phyloP scores from a whole-genome alignment of 2,329 filamentous ascomycete species.

The Colletotrichum lupini region DNA sequence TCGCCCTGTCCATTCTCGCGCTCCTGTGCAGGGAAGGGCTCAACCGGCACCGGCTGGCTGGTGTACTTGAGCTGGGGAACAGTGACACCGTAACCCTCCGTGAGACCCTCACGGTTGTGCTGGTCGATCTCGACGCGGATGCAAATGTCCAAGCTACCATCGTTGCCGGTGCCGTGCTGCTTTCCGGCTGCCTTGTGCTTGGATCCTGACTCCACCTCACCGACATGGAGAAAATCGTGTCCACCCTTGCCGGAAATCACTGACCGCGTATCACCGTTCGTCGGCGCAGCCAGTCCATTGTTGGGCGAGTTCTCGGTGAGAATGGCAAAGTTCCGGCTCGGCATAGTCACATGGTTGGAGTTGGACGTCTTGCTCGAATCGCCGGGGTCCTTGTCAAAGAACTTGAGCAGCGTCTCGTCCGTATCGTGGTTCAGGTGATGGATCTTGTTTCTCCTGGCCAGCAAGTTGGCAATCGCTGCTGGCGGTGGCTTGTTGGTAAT shows the following conservation, averaged over 20 bases:
- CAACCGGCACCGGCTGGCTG: conserved; percentile 39
- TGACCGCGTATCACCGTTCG: conserved; percentile 38
- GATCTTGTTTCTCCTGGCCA: conserved; percentile 89
- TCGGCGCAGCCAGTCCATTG: conserved; percentile 44
- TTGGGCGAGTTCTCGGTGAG: conserved; percentile 87
- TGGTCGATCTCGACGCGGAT: conserved; percentile 91
- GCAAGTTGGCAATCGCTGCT: conserved; percentile 85
- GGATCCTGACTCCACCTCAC: conserved; percentile 84
- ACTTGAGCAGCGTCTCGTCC: conserved; percentile 91
- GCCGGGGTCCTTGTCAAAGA: conserved; percentile 92
- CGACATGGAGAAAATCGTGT: conserved; percentile 77
- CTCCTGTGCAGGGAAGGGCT: conserved; percentile 33
- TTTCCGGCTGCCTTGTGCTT: conserved; percentile 76
- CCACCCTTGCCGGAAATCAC: conserved; percentile 66
- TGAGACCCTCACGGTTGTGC: conserved; percentile 82
- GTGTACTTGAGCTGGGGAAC: conserved; percentile 75
- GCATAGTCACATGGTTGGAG: conserved; percentile 88
- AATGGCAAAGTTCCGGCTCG: conserved; percentile 92
- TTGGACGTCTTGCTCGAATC: conserved; percentile 76
- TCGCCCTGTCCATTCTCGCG: conserved; percentile 17
- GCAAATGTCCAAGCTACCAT: conserved; percentile 80
- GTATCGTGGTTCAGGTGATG: conserved; percentile 78
- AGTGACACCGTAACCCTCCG: conserved; percentile 84
- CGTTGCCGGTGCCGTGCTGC: conserved; percentile 64
- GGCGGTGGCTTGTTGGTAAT: conserved; percentile 97